Evolutionary conservation across 2,329 filamentous ascomycete genomes (phyloP).

Genomic region (Thelonectria olida): DNA sequence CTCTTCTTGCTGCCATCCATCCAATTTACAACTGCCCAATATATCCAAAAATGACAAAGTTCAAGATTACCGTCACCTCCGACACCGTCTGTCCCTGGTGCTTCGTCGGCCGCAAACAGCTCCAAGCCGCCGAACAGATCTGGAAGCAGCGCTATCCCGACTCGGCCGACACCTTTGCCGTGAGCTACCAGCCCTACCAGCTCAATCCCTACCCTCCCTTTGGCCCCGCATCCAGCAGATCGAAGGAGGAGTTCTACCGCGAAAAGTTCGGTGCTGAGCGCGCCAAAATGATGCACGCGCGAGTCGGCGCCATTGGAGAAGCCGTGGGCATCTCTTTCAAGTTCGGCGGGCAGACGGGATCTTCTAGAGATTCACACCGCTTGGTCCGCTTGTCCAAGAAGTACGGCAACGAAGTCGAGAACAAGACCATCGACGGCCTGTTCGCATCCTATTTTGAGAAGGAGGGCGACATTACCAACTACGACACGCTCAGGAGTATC

Average conservation of each 20-base stretch:
- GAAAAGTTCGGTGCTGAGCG: constrained; percentile 72
- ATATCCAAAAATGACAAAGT: constrained; percentile 67
- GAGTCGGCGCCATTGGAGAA: constrained; percentile 43
- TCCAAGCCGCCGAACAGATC: constrained; percentile 55
- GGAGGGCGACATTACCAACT: constrained; percentile 54
- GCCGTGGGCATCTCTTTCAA: constrained; percentile 54
- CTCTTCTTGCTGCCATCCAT: too few species aligned
- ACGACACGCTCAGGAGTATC: constrained; percentile 47
- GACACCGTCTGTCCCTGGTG: constrained; percentile 63
- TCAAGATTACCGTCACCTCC: constrained; percentile 57
- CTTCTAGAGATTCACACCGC: constrained; percentile 82
- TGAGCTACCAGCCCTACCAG: constrained; percentile 58
- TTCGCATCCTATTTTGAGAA: constrained; percentile 55
- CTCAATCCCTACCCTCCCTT: constrained; percentile 49
- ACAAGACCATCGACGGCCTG: constrained; percentile 59
- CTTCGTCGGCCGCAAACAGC: constrained; percentile 58
- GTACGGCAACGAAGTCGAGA: constrained; percentile 62
- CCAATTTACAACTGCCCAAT: neutral
- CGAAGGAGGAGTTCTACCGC: constrained; percentile 50
- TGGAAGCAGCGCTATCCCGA: constrained; percentile 52
- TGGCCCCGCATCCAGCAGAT: constrained; percentile 43
- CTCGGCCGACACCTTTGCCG: constrained; percentile 66
- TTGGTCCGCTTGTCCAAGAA: constrained; percentile 59
- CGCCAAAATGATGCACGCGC: constrained; percentile 47
- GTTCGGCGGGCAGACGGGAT: constrained; percentile 76